These are phyloP conservation scores for Coemansia sp. DNA, from an alignment of 192 early-diverging fungal genomes.

Conservation along the genomic window DNA sequence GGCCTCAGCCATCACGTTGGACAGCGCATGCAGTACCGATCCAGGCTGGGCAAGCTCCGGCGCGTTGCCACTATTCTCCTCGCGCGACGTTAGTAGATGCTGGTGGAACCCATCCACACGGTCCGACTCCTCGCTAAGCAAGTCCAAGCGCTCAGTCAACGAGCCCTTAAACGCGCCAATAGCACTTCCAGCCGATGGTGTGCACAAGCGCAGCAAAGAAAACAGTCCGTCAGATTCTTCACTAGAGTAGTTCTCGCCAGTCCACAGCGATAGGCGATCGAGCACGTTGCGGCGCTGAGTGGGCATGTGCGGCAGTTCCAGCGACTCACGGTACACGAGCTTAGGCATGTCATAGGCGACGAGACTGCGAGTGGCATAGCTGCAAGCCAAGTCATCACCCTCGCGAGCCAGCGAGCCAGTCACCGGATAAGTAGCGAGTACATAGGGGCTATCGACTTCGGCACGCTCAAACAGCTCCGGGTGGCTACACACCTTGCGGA, in stretches of 20 bases:
- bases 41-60: constrained; percentile 14
- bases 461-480: constrained; percentile 88
- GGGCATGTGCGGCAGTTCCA: constrained; percentile 27
- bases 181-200: constrained; percentile 29
- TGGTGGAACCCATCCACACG: constrained; percentile 14
- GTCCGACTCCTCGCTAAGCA: constrained; percentile 8
- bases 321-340: constrained; percentile 63
- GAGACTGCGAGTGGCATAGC: constrained; percentile 66
- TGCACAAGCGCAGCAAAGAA: constrained; percentile 43
- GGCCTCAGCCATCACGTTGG: constrained; percentile 41
- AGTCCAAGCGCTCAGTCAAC: constrained; percentile 25
- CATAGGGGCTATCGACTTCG: constrained; percentile 74
- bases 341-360: constrained; percentile 71
- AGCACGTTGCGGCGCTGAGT: constrained; percentile 24
- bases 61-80: neutral
- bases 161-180: constrained; percentile 26
- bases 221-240: constrained; percentile 30
- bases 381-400: constrained; percentile 58
- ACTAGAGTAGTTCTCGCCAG: neutral
- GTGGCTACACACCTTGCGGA: constrained; percentile 90
- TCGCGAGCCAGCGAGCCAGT: constrained; percentile 68
- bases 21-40: constrained; percentile 40
- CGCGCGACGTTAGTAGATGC: constrained; percentile 19
- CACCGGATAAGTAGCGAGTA: constrained; percentile 61
- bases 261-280: constrained; percentile 37